Conservation (phyloP, 495 filamentous ascomycete species). For the Tuber melanosporum region DNA sequence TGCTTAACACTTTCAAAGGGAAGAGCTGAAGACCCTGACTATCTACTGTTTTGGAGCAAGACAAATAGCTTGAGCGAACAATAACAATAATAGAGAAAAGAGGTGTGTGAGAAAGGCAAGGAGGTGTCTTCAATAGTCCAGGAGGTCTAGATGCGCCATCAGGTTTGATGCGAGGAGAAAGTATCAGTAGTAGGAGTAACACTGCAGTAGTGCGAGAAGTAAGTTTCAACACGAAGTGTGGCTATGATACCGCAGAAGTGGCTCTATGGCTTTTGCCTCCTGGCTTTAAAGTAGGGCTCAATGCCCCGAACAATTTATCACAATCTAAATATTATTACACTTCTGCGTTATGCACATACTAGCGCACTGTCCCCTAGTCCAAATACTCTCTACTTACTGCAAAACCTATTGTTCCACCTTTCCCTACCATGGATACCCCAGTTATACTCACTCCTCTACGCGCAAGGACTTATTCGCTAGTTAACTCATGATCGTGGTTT, state of each 20-base stretch:
- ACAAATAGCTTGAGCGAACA: no score
- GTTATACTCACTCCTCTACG: neutral
- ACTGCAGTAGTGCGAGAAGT: no score
- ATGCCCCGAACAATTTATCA: neutral
- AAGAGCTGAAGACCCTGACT: no score
- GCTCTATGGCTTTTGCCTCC: neutral
- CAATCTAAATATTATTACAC: neutral
- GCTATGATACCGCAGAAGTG: neutral
- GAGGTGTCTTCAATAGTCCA: no score
- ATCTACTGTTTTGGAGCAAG: no score
- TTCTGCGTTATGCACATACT: neutral
- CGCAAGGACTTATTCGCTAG: neutral
- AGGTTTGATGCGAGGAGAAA: no score
- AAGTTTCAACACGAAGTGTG: no score
- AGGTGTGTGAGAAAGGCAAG: no score
- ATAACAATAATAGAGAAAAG: no score
- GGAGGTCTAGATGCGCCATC: no score
- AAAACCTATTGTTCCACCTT: neutral
- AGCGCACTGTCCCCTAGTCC: neutral
- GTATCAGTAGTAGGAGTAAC: no score
- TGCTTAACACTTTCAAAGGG: no score
- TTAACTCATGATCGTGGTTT: neutral
- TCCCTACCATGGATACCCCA: neutral
- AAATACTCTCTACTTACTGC: neutral
- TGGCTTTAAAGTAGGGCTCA: neutral